phyloP scores from a whole-genome alignment of 1,284 basidiomycete genomes.

The Ceratobasidium sp. region DNA sequence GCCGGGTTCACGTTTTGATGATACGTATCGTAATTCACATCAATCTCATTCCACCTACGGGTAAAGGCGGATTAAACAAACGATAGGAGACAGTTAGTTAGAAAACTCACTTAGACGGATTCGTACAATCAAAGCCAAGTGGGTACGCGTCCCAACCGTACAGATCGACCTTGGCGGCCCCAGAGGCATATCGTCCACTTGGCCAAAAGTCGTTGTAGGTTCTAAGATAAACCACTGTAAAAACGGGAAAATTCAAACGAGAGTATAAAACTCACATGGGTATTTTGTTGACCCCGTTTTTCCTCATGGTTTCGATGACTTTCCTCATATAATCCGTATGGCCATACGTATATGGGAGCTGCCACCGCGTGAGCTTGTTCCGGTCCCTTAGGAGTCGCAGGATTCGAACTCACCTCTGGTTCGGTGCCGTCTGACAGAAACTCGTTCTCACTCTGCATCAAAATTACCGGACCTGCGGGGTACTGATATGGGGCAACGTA shows the following conservation, averaged over 20 bases:
- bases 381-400: background rate
- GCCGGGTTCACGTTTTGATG: conserved; percentile 37
- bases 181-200: conserved; percentile 19
- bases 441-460: conserved; percentile 25
- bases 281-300: conserved; percentile 39
- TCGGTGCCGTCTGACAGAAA: background rate
- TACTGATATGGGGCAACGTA: conserved; percentile 53
- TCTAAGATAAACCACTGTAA: background rate
- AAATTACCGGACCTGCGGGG: conserved; percentile 37
- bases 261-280: conserved; percentile 19
- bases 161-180: conserved; percentile 43
- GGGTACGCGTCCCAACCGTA: conserved; percentile 45
- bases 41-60: conserved; percentile 35
- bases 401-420: background rate
- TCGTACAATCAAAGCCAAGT: conserved; percentile 39
- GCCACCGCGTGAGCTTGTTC: background rate
- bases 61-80: background rate
- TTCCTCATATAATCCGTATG: conserved; percentile 18
- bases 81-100: background rate
- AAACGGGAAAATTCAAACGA: background rate
- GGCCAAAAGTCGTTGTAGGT: conserved; percentile 44
- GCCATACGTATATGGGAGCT: conserved; percentile 19
- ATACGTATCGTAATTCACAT: conserved; percentile 6
- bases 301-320: conserved; percentile 13
- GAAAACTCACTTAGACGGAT: conserved; percentile 23